Evolutionary conservation across 352 stramenopile species (phyloP), one percentile per base, ranked within the genome.

Genomic region (Globisporangium camurandrum): DNA sequence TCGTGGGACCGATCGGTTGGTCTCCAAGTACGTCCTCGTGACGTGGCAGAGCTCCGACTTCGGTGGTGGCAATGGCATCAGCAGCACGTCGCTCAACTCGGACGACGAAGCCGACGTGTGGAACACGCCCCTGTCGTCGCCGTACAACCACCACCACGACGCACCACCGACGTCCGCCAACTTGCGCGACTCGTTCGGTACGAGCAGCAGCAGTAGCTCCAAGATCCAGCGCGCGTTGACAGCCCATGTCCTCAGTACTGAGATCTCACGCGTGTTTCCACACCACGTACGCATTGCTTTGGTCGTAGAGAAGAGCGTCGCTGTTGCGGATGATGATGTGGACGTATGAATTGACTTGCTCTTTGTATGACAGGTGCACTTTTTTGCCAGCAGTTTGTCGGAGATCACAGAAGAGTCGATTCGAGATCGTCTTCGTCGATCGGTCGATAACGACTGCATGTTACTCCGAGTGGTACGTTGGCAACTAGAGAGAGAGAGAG

Each of bases 401-500:
- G 84, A 95, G 51, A 88, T 95, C 41, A 77, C 79, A 0, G 84
- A 93, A 70, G 84, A 95, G 66, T 71, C 70, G 1, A 88, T 95
- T 51, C 76, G 84, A 16, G 84, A 95, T 33, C 79, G 84, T 8
- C 82, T 95, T 20, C 71, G 84, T 8, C 64, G 84, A 37, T 78
- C 84, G 28, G 72, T 95, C 36, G 84, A 95, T 45, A 92, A 87
- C 43, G 84, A 94, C 51, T 89, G 75, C 57, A 88, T 94, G 77
- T 55, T 94, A 12, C 64, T 94, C 44, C 81, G 84, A 71, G 79
- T 93, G 22, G 83, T 88, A 66, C 37, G 68, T 70, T n/a, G n/a
- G n/a, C n/a, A n/a, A n/a, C n/a, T n/a, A n/a, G n/a, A n/a, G n/a
- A n/a, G n/a, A n/a, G n/a, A n/a, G n/a, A n/a, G n/a, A n/a, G n/a